Evolutionary conservation across 495 filamentous ascomycete species (phyloP).

Genomic region (Penicillium silybi): DNA sequence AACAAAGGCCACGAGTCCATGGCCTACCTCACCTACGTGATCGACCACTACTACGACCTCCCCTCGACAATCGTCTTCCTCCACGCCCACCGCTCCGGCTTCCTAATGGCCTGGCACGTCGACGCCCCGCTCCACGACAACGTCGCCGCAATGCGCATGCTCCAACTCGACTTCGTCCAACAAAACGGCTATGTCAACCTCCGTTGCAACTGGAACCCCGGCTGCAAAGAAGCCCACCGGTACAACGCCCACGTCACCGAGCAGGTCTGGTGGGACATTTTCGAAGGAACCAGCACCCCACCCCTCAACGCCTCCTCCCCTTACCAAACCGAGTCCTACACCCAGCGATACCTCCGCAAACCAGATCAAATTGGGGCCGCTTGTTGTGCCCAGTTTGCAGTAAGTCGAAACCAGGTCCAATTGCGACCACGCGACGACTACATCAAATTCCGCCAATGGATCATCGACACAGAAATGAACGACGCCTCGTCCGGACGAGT

Average conservation of each 20-base stretch:
- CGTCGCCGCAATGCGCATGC: slow-evolving; percentile 47
- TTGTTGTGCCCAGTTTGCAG: slow-evolving; percentile 68
- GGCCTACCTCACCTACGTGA: slow-evolving; percentile 69
- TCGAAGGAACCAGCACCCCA: slow-evolving; percentile 50
- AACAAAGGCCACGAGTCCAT: slow-evolving; percentile 78
- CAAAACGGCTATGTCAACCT: slow-evolving; percentile 63
- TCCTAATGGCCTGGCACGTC: slow-evolving; percentile 61
- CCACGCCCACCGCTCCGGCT: slow-evolving; percentile 54
- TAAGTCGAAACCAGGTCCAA: slow-evolving; percentile 50
- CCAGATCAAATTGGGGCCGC: slow-evolving; percentile 38
- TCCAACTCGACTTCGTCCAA: slow-evolving; percentile 49
- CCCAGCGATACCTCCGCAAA: slow-evolving; percentile 23
- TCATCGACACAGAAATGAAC: slow-evolving; percentile 54
- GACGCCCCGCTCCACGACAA: slow-evolving; percentile 52
- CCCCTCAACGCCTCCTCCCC: slow-evolving; percentile 31
- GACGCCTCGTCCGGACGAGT: slow-evolving; percentile 66
- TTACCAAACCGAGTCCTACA: slow-evolving; percentile 4
- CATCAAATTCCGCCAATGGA: slow-evolving; percentile 61
- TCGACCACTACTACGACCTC: slow-evolving; percentile 64
- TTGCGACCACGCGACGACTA: slow-evolving; percentile 56
- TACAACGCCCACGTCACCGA: slow-evolving; percentile 59
- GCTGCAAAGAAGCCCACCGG: slow-evolving; percentile 48
- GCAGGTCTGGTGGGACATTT: slow-evolving; percentile 49
- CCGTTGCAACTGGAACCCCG: slow-evolving; percentile 62
- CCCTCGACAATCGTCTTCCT: slow-evolving; percentile 67